Conservation (phyloP, 306 rosid genomes). For the Castanea crenata region DNA sequence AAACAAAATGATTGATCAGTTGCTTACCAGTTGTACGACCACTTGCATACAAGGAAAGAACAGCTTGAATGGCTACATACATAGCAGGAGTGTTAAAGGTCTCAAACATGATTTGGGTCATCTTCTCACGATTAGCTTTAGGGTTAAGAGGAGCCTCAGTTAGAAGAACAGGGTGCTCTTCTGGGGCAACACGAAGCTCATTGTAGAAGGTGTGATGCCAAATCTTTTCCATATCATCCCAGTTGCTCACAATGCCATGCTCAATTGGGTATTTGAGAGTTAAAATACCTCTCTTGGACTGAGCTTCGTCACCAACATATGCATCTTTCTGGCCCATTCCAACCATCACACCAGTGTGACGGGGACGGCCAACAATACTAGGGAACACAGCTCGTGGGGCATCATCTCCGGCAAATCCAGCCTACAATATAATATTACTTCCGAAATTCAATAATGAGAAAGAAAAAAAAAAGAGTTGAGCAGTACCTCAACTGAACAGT, state of each 20-base stretch:
- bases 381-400: conserved; percentile 99
- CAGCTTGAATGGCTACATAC: conserved; percentile 99
- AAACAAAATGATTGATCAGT: conserved; percentile 9
- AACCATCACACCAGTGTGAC: conserved; percentile 99
- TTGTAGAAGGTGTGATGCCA: conserved; percentile 99
- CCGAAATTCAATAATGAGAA: not conserved
- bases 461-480: not conserved
- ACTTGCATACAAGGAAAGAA: conserved; percentile 95
- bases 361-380: conserved; percentile 98
- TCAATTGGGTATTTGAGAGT: conserved; percentile 95
- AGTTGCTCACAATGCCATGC: conserved; percentile 97
- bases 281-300: conserved; percentile 93
- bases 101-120: conserved; percentile 99
- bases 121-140: conserved; percentile 97
- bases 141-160: conserved; percentile 99
- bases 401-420: conserved; percentile 99
- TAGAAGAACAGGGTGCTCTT: conserved; percentile 96
- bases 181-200: conserved; percentile 99
- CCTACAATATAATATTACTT: conserved; percentile 40
- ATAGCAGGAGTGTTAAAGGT: conserved; percentile 96
- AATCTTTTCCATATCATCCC: conserved; percentile 99
- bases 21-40: conserved; percentile 97
- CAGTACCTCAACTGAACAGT: not conserved
- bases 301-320: conserved; percentile 99
- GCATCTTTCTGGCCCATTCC: conserved; percentile 99